Percentiles rank a stretch among this genome's conserved stretches.
phyloP scores from a whole-genome alignment of 1,139 yeast genomes.

The Waltiozyma solani region DNA sequence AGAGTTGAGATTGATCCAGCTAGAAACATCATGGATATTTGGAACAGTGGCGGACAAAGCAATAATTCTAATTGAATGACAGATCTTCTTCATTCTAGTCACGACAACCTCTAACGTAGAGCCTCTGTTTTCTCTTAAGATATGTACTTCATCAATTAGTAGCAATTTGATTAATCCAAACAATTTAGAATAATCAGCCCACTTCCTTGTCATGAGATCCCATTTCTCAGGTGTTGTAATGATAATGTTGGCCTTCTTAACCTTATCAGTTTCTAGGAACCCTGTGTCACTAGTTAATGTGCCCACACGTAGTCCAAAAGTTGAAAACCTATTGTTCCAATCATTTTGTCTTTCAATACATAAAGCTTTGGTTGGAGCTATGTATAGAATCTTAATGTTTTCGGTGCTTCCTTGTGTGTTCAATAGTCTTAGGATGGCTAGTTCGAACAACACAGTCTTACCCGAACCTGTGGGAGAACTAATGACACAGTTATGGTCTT shows the following conservation, averaged over 20 bases:
- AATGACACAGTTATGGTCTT: slow-evolving; percentile 33
- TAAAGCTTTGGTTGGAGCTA: slow-evolving; percentile 47
- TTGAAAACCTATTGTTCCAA: slow-evolving; percentile 32
- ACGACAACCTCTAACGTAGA: slow-evolving; percentile 41
- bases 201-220: slow-evolving; percentile 41
- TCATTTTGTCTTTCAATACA: slow-evolving; percentile 34
- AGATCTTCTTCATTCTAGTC: slow-evolving; percentile 38
- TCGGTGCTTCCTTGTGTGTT: slow-evolving; percentile 10
- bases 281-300: slow-evolving; percentile 41
- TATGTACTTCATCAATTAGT: slow-evolving; percentile 42
- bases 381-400: slow-evolving; percentile 31
- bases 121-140: slow-evolving; percentile 38
- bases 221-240: slow-evolving; percentile 51
- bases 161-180: slow-evolving; percentile 31
- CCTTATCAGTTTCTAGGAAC: slow-evolving; percentile 29
- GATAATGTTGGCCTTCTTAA: slow-evolving; percentile 34
- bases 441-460: slow-evolving; percentile 42
- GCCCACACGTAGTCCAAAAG: slow-evolving; percentile 30
- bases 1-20: slow-evolving; percentile 29
- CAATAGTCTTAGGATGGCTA: slow-evolving; percentile 35
- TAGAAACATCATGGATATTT: slow-evolving; percentile 37
- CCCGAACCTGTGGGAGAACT: slow-evolving; percentile 52
- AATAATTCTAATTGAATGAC: slow-evolving; percentile 31
- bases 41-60: slow-evolving; percentile 49
- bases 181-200: slow-evolving; percentile 33